Conservation (phyloP, 2,329 filamentous ascomycete species). For the Epichloe festucae region DNA sequence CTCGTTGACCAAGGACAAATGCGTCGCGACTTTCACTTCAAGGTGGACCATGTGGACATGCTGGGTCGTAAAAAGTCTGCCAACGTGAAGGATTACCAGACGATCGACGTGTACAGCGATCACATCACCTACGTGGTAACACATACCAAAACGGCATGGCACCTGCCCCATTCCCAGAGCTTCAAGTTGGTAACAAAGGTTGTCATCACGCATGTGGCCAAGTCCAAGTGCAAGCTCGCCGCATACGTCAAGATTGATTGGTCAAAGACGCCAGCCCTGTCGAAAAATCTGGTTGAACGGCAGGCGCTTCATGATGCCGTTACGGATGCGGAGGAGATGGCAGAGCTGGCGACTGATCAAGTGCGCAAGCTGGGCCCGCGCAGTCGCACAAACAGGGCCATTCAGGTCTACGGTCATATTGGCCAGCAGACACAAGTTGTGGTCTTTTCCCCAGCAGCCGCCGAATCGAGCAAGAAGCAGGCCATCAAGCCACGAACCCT, state of each 20-base stretch:
- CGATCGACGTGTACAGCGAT: conserved; percentile 71
- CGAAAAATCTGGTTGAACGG: conserved; percentile 48
- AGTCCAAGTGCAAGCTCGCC: conserved; percentile 83
- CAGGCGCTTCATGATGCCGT: conserved; percentile 65
- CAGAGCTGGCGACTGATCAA: conserved; percentile 65
- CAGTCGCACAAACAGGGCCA: conserved; percentile 62
- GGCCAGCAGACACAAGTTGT: conserved; percentile 55
- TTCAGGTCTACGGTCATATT: conserved; percentile 66
- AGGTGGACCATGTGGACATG: conserved; percentile 53
- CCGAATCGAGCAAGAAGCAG: conserved; percentile 37
- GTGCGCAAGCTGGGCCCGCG: conserved; percentile 61
- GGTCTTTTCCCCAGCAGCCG: conserved; percentile 40
- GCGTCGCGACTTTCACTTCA: conserved; percentile 69
- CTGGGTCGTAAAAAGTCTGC: conserved; percentile 48
- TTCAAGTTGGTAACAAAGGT: conserved; percentile 82
- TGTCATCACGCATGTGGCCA: conserved; percentile 85
- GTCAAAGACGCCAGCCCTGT: conserved; percentile 52
- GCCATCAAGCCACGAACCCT: conserved; percentile 50
- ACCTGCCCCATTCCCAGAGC: conserved; percentile 65
- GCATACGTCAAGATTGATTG: conserved; percentile 84
- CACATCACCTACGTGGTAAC: conserved; percentile 56
- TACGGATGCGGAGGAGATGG: conserved; percentile 60
- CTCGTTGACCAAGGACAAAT: conserved; percentile 56
- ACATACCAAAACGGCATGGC: conserved; percentile 57
- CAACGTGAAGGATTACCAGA: conserved; percentile 68